Evolutionary conservation across 345 rosid genomes (phyloP), one percentile per base, ranked within the genome.

Genomic region (Microcos paniculata): DNA sequence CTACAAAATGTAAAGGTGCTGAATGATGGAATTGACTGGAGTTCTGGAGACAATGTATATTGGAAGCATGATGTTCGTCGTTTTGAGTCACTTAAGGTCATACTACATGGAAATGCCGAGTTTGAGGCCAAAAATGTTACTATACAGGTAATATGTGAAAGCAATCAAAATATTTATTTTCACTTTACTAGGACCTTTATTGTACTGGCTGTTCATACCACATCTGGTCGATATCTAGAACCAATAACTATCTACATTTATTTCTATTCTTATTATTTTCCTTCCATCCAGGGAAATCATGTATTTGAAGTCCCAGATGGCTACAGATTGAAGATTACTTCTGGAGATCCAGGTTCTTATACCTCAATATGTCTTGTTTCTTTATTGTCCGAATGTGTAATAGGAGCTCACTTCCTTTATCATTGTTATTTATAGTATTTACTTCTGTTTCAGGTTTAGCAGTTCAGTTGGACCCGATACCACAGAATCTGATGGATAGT

Each of bases 41-140:
- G 85, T 65, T 87, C 65, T 71, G 81, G 67, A 72, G 87, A 88
- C 76, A 93, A 93, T 77, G 83, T 89, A 72, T 95, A 87, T 85
- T 95, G 99, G 99, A 89, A 91, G 85, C 94, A 89, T 81, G 87
- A 88, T 72, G 90, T 95, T 65, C 80, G 77, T 64, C 84, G 94
- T 79, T 76, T 85, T 58, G 97, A 89, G 80, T 84, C 88, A 55
- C 77, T 89, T 75, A 93, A 88, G 80, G 79, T 95, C 78, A 85
- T 87, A 59, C 82, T 95, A 63, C 93, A 91, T 57, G 99, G 99
- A 73, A 93, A 91, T 84, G 93, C 98, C 43, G 99, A 95, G 83
- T 89, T 95, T 73, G 97, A 93, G 89, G 99, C 98, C 57, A 80
- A 59, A 68, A 77, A 90, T 57, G 97, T 91, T 64, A 85, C 85